Evolutionary conservation across 1,284 basidiomycete species (phyloP), one percentile per base, ranked within the genome.

Genomic region (Trichosporon faecale): DNA sequence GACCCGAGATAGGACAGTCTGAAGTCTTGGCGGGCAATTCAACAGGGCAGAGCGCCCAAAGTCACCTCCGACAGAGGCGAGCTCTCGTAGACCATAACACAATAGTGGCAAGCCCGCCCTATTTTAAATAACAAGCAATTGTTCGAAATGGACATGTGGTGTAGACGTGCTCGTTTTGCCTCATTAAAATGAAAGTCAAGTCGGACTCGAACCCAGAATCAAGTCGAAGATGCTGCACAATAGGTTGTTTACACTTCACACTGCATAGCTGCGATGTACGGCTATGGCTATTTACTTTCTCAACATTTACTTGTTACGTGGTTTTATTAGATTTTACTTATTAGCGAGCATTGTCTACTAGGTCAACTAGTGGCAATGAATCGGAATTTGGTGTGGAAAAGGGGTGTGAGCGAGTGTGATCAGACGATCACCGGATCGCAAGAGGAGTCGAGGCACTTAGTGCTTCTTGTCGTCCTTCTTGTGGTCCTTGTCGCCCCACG

Each of bases 251-350:
- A 61, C 29, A 61, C 57, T 61, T 61, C 57, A 29, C 29, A 29
- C 29, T 61, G 57, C 57, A 61, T 61, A 61, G 57, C 57, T 61
- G 29, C 33, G 29, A n/a, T 61, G 57, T 61, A 31, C 29, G 27
- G 57, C 57, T 61, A 61, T n/a, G 57, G 11, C 57, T n/a, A 33
- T 61, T 61, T 61, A 61, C 57, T 61, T 61, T 61, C 57, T 61
- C 57, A 33, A 61, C 57, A 33, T 61, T 61, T 29, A 31, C 57
- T 61, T 31, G 57, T 61, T 61, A 61, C 57, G n/a, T 31, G 57
- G 29, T 5, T 31, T 61, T 31, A 61, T 60, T 60, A 60, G 25
- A 12, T 61, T 61, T 61, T 61, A 31, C 29, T n/a, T 31, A 61
- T 33, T 61, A 61, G 3, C 29, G 29, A 61, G 57, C 57, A 61